Evolutionary conservation across 495 filamentous ascomycete species (phyloP).

Genomic region (Usnea hakonensis): DNA sequence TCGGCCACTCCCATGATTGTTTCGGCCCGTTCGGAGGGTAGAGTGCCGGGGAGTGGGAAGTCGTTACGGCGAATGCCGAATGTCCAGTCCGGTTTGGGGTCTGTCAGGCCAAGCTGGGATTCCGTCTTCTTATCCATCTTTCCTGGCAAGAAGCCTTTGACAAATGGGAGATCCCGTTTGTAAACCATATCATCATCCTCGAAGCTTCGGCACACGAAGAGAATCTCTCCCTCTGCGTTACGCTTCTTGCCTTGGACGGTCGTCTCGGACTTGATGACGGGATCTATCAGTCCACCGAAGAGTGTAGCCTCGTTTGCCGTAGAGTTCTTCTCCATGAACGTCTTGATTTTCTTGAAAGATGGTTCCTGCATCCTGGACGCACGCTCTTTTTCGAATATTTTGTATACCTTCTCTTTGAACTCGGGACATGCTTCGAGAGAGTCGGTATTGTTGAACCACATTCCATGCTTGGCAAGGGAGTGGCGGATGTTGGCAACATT

Average conservation of each 20-base stretch:
- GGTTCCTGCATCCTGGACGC: background rate
- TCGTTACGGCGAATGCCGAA: slow-evolving; percentile 7
- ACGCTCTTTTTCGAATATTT: background rate
- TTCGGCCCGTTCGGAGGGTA: background rate
- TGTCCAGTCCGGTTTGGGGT: slow-evolving; percentile 1
- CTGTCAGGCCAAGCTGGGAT: background rate
- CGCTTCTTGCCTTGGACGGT: background rate
- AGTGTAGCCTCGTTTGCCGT: background rate
- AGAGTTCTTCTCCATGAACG: background rate
- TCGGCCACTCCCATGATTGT: background rate
- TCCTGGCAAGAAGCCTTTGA: slow-evolving; percentile 6
- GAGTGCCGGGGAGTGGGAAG: background rate
- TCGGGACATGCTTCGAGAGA: background rate
- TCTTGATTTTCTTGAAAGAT: background rate
- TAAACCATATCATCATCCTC: background rate
- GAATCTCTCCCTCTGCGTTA: background rate
- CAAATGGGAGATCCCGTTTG: background rate
- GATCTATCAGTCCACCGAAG: slow-evolving; percentile 1
- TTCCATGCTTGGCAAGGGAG: background rate
- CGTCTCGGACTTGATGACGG: slow-evolving; percentile 6
- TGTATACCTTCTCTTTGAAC: background rate
- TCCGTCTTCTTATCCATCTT: background rate
- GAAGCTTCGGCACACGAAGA: background rate
- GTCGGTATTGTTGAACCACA: background rate
- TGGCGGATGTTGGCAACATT: background rate